Evolutionary conservation across 2,329 filamentous ascomycete genomes (phyloP).

Genomic region (Microsporum canis): DNA sequence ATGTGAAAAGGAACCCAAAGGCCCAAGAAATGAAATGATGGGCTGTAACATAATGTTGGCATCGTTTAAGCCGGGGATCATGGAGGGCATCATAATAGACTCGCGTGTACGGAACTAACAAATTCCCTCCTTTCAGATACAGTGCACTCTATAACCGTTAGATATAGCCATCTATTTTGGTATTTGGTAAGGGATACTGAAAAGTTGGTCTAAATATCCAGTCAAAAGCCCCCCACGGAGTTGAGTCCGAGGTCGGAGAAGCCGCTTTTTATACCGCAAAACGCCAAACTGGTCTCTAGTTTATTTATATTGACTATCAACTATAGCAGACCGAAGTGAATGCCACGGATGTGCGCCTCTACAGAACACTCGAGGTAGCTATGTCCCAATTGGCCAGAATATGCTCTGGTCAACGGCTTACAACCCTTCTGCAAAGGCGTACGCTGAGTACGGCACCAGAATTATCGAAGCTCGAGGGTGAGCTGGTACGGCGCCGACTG

Average conservation of each 20-base stretch:
- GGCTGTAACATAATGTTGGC: conserved; percentile 16
- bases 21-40: conserved; percentile 48
- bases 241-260: neutral
- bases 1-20: conserved; percentile 56
- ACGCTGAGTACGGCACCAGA: neutral
- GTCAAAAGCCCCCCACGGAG: neutral
- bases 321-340: neutral
- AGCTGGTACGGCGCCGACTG: conserved; percentile 39
- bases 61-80: neutral
- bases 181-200: too few relatives aligned
- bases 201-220: neutral
- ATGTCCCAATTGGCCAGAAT: neutral
- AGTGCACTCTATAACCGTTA: too few relatives aligned
- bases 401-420: neutral
- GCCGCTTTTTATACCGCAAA: neutral
- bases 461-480: conserved; percentile 3
- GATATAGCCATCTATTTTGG: too few relatives aligned
- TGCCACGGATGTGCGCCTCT: neutral
- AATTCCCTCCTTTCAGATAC: neutral
- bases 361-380: neutral
- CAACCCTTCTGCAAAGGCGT: neutral
- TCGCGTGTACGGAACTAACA: neutral
- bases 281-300: too few relatives aligned
- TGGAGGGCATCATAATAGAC: neutral
- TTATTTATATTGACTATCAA: neutral